Conservation (phyloP, 345 rosid species). For the Gossypium raimondii region DNA sequence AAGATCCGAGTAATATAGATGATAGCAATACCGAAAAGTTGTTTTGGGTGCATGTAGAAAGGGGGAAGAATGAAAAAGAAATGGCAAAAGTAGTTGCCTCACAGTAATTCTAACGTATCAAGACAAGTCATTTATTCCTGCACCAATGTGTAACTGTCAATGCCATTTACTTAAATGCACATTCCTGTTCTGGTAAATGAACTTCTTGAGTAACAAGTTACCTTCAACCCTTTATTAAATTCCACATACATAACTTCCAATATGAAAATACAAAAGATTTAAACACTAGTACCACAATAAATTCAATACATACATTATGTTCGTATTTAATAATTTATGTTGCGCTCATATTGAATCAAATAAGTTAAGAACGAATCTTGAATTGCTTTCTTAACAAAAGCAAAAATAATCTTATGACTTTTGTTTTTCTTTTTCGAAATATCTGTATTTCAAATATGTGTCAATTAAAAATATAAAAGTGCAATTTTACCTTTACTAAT, state of each 20-base stretch:
- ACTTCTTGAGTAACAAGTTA: constrained; percentile 6
- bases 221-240: not conserved
- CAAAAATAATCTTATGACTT: too few relatives aligned
- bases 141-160: not conserved
- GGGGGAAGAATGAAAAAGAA: not conserved
- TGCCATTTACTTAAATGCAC: constrained; percentile 8
- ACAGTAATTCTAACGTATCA: constrained; percentile 12
- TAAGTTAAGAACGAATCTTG: not conserved
- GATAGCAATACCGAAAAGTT: not conserved
- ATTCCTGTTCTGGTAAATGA: constrained; percentile 5
- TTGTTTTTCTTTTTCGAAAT: too few relatives aligned
- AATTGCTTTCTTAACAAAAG: not conserved
- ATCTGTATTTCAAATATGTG: too few relatives aligned
- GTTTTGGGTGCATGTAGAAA: not conserved
- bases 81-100: constrained; percentile 10
- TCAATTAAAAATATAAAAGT: too few relatives aligned
- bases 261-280: not conserved
- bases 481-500: too few relatives aligned
- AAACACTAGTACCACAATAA: not conserved
- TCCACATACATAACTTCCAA: not conserved
- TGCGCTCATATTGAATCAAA: not conserved
- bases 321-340: not conserved
- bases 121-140: not conserved
- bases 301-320: not conserved
- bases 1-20: not conserved